Percentiles rank a stretch among this genome's conserved stretches.
phyloP scores from a whole-genome alignment of 805 yeast species.

The Yamadazyma insecticola region DNA sequence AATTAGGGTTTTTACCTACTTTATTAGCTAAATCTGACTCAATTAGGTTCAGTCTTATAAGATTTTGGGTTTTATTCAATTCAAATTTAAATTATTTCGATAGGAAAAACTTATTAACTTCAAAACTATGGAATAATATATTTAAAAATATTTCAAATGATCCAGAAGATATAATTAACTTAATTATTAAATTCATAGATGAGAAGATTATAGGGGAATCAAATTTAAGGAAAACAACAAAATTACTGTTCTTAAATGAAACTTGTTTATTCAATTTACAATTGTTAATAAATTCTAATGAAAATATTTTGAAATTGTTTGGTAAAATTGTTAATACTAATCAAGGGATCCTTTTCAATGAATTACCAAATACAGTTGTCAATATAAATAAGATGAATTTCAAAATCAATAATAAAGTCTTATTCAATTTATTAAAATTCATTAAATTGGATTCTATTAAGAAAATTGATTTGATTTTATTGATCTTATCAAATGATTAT shows the following conservation, averaged over 20 bases:
- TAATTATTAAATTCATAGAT: slow-evolving; percentile 45
- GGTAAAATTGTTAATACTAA: slow-evolving; percentile 38
- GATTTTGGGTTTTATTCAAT: slow-evolving; percentile 56
- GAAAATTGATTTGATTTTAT: slow-evolving; percentile 53
- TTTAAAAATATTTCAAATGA: slow-evolving; percentile 64
- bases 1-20: slow-evolving; percentile 57
- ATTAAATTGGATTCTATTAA: slow-evolving; percentile 71
- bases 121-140: slow-evolving; percentile 58
- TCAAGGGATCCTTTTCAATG: slow-evolving; percentile 49
- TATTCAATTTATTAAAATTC: slow-evolving; percentile 56
- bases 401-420: slow-evolving; percentile 61
- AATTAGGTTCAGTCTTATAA: slow-evolving; percentile 56
- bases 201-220: slow-evolving; percentile 53
- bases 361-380: slow-evolving; percentile 12
- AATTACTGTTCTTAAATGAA: slow-evolving; percentile 75
- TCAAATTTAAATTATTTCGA: slow-evolving; percentile 45
- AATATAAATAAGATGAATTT: slow-evolving; percentile 48
- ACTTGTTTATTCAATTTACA: slow-evolving; percentile 59
- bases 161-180: slow-evolving; percentile 27
- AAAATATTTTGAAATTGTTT: slow-evolving; percentile 24
- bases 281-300: slow-evolving; percentile 35
- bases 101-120: slow-evolving; percentile 58
- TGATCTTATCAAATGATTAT: slow-evolving; percentile 49
- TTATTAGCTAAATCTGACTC: slow-evolving; percentile 46
- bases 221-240: slow-evolving; percentile 60